Base-by-base conservation (phyloP, 176 grass and related monocot genomes). In the Hordeum marinum region DNA sequence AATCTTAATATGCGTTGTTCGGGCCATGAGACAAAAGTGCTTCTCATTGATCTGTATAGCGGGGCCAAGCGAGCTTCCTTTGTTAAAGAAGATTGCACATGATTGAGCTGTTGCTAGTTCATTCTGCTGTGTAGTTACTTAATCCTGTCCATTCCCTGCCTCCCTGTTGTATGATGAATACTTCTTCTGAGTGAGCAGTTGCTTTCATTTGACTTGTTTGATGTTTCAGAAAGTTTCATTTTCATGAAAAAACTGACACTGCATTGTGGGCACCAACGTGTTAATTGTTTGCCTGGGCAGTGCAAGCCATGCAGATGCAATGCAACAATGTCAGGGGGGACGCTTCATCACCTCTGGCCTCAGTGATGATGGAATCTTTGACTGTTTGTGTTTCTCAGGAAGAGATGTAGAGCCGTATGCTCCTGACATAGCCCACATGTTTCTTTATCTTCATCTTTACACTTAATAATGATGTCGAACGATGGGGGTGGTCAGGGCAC, bases 311-410 rank as follows among this genome's bases (percentile, higher is more conserved):
- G 68, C 68, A 42, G 13, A 71, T 73, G 40, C 6, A 46, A 57
- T 20, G 32, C 37, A 57, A 14, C 27, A 57, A 10, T 41, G 75
- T 83, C 64, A 78, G 54, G 72, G 58, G 54, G 71, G 63, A 65
- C 41, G 31, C 21, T 70, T 88, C 7, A 78, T 39, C 72, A 42
- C 48, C 26, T 43, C 17, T 61, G 78, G 23, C 80, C 54, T 83
- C 41, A 26, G 48, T 79, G 40, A 59, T 65, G 11, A 77, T 76
- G 82, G 77, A 85, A 89, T 89, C 82, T 89, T 89, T 85, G 87
- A 81, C 87, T 40, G 62, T 48, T 48, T 62, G 62, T 29, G 41
- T 66, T 42, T 75, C 67, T 78, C 68, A 73, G 21, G 36, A 39
- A 35, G 46, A 25, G 35, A 46, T 77, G 43, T 57, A 18, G 32